These are phyloP conservation scores for Annulohypoxylon nitens DNA, from an alignment of 495 filamentous ascomycete species.

Conservation along the genomic window DNA sequence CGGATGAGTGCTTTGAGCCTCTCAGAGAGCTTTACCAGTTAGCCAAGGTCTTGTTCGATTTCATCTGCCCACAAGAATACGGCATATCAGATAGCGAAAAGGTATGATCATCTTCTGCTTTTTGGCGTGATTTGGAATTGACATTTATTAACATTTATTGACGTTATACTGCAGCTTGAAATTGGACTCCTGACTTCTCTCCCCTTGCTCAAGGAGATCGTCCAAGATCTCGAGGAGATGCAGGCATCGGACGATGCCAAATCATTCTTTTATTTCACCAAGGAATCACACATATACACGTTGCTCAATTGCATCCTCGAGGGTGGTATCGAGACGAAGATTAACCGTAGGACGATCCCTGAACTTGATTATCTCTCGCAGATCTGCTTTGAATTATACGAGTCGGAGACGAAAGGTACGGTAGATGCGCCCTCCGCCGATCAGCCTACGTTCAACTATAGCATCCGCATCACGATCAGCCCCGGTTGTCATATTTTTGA, in stretches of 20 bases:
- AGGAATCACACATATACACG: slow-evolving; percentile 98
- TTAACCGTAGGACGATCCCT: slow-evolving; percentile 88
- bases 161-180: slow-evolving; percentile 69
- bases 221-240: slow-evolving; percentile 95
- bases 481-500: slow-evolving; percentile 97
- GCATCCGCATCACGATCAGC: slow-evolving; percentile 93
- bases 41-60: slow-evolving; percentile 96
- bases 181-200: slow-evolving; percentile 95
- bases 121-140: neutral
- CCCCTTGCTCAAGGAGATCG: slow-evolving; percentile 93
- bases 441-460: slow-evolving; percentile 81
- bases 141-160: slow-evolving; percentile 18
- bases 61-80: slow-evolving; percentile 98
- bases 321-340: slow-evolving; percentile 93
- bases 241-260: slow-evolving; percentile 94
- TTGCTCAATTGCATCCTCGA: slow-evolving; percentile 97
- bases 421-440: slow-evolving; percentile 57
- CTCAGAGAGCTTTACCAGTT: slow-evolving; percentile 91
- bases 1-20: slow-evolving; percentile 85
- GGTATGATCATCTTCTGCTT: slow-evolving; percentile 46
- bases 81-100: slow-evolving; percentile 95
- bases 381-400: slow-evolving; percentile 97
- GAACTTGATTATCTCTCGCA: slow-evolving; percentile 98
- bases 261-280: slow-evolving; percentile 98
- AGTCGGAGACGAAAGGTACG: slow-evolving; percentile 80